Evolutionary conservation across 495 filamentous ascomycete genomes (phyloP), one percentile per base, ranked within the genome.

Genomic region (Xylaria sp.): DNA sequence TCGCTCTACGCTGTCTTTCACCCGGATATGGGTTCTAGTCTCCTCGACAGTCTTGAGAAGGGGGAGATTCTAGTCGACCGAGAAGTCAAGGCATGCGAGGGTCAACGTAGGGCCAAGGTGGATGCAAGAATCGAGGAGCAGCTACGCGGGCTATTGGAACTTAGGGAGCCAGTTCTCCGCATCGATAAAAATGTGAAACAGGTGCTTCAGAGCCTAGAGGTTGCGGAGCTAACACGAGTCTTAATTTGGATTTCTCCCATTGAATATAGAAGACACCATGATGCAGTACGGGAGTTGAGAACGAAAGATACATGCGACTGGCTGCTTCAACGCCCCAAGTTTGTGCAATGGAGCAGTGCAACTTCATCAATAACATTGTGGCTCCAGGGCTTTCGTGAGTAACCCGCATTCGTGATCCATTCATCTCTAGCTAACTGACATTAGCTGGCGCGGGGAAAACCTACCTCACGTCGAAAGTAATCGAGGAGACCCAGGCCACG

Each of bases 391-490:
- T 65, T 53, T 59, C 50, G 74, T 76, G 37, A 65, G 74, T 67
- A 61, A 5, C n/a, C 21, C 24, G 11, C 46, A 15, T 21, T 43
- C 40, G 35, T n/a, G 5, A 37, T 52, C 3, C 44, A 43, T 21
- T 7, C 29, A 5, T 67, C 43, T 44, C 64, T 67, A 43, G 55
- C n/a, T n/a, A n/a, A n/a, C n/a, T 19, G 3, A 11, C 11, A 46
- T 24, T 26, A 73, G 76, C 78, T 17, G 82, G 80, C 19, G 70
- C 78, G 5, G 82, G 80, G 3, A 83, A 83, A 65, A 81, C 80
- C 5, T 79, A 69, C 68, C 78, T 82, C 50, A 74, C 77, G 15
- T 80, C 81, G 0, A 74, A 61, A 40, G 76, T 80, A 0, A 76
- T 83, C 57, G 80, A 82, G 21, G 5, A 72, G 7, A 48, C 76